Conservation (phyloP, 2,329 filamentous ascomycete species). For the Cladosporium oxysporum region DNA sequence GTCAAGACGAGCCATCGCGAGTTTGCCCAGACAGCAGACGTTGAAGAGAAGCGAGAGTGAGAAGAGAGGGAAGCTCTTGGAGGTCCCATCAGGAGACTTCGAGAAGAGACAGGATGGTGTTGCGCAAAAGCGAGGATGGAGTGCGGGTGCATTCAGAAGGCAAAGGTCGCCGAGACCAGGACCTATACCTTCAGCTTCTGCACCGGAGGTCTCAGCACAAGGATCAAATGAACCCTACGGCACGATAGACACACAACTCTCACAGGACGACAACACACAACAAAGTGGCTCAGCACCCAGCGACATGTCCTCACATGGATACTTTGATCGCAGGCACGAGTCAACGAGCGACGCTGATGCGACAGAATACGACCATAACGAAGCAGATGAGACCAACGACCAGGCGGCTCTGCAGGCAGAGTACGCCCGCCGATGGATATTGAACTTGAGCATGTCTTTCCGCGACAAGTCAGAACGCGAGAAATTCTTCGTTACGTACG, state of each 20-base stretch:
- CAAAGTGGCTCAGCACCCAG: conserved; percentile 6
- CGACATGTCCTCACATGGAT: conserved; percentile 9
- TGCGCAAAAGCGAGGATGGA: conserved; percentile 50
- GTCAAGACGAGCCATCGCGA: conserved; percentile 67
- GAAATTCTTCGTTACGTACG: conserved; percentile 97
- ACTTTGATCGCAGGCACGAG: conserved; percentile 16
- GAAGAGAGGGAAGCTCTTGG: conserved; percentile 66
- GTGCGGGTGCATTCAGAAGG: conserved; percentile 43
- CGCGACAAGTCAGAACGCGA: conserved; percentile 88
- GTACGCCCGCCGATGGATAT: conserved; percentile 80
- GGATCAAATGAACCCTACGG: conserved; percentile 10
- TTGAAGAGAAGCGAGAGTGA: conserved; percentile 78
- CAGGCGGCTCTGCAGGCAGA: conserved; percentile 73
- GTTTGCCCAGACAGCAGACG: conserved; percentile 73
- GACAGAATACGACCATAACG: conserved; percentile 34
- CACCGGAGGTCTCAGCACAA: conserved; percentile 36
- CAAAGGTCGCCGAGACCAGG: conserved; percentile 43
- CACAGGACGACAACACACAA: conserved; percentile 7
- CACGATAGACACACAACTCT: not conserved
- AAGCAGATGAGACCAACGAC: conserved; percentile 45
- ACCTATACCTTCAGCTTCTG: conserved; percentile 42
- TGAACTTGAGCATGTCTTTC: conserved; percentile 98
- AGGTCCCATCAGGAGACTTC: conserved; percentile 61
- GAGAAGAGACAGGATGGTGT: conserved; percentile 73
- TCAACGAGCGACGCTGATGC: conserved; percentile 23